Percentiles rank a stretch among this genome's conserved stretches.
phyloP scores from a whole-genome alignment of 305 asterid species.

The Solanum hybrid region DNA sequence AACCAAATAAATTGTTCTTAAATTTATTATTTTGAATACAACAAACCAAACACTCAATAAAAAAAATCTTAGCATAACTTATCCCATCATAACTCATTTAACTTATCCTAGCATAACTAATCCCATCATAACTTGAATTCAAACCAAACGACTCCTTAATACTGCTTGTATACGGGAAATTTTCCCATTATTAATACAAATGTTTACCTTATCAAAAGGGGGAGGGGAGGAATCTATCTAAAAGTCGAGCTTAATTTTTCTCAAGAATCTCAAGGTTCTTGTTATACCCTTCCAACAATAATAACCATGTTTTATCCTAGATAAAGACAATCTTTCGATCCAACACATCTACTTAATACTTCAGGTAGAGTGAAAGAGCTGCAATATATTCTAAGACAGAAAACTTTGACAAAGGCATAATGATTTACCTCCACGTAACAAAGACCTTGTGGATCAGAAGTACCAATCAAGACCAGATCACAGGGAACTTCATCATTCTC shows the following conservation, averaged over 20 bases:
- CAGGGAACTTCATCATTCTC: conserved; percentile 99
- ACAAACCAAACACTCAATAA: neutral
- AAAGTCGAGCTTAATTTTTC: neutral
- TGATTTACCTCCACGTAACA: conserved; percentile 87
- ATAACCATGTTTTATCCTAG: neutral
- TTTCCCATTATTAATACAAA: neutral
- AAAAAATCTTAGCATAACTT: neutral
- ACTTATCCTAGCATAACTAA: neutral
- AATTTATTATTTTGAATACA: too few relatives aligned
- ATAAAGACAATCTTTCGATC: neutral
- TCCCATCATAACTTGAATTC: neutral
- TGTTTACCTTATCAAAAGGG: neutral
- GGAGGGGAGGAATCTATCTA: neutral
- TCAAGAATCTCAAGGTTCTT: neutral
- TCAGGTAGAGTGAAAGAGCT: neutral
- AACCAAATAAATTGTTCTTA: too few relatives aligned
- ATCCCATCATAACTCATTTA: neutral
- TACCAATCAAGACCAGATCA: conserved; percentile 89
- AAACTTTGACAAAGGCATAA: neutral
- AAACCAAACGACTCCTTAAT: neutral
- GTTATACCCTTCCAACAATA: neutral
- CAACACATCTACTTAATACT: neutral
- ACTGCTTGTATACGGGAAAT: neutral
- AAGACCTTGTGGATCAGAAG: conserved; percentile 84
- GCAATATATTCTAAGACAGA: neutral